Conservation (phyloP, 2,329 filamentous ascomycete genomes). For the Aspergillus amoenus region DNA sequence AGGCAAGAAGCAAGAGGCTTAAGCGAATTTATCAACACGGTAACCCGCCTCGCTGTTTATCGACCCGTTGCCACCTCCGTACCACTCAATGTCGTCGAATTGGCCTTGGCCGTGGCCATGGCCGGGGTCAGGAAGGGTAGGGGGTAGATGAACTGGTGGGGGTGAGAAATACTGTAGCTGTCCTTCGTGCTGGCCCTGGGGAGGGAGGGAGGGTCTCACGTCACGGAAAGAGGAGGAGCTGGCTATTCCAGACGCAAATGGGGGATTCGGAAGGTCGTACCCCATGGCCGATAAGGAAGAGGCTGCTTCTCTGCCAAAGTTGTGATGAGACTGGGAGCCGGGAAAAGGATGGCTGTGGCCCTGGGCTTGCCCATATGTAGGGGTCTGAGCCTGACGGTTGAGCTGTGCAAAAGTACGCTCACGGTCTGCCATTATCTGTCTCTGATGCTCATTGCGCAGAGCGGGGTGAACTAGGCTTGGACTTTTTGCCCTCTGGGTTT, state of each 20-base stretch:
- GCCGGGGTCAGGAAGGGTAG: background rate
- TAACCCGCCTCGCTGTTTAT: background rate
- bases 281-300: background rate
- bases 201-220: background rate
- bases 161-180: background rate
- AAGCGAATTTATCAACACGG: background rate
- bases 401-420: background rate
- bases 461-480: slow-evolving; percentile 14
- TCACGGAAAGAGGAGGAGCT: background rate
- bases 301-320: background rate
- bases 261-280: background rate
- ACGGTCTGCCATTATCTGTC: slow-evolving; percentile 6
- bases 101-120: background rate
- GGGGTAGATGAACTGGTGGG: background rate
- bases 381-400: background rate
- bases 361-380: background rate
- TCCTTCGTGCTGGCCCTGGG: background rate
- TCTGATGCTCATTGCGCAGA: slow-evolving; percentile 11
- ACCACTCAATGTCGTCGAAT: background rate
- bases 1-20: background rate
- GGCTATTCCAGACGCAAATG: background rate
- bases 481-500: slow-evolving; percentile 3
- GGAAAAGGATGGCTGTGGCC: slow-evolving; percentile 1
- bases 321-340: slow-evolving; percentile 3
- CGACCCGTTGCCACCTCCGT: background rate